Evolutionary conservation across 2,329 filamentous ascomycete species (phyloP).

Genomic region (Colletotrichum higginsianum): DNA sequence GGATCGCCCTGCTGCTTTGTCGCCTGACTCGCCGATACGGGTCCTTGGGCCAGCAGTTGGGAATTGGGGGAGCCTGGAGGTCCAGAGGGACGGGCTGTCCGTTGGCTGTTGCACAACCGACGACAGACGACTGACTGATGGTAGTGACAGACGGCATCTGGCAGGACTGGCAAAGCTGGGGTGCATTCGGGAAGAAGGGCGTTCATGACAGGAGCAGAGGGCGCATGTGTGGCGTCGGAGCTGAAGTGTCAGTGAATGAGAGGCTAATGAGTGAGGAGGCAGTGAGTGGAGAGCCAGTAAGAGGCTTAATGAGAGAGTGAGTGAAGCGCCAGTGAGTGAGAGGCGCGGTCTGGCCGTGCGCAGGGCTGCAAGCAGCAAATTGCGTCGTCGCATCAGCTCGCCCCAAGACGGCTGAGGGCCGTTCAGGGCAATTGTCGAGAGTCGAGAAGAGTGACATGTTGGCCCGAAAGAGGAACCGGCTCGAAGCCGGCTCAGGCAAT

Average conservation of each 20-base stretch:
- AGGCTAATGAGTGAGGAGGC: not conserved
- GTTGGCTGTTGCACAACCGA: too few species aligned
- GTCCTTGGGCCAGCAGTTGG: not conserved
- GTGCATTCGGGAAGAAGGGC: not conserved
- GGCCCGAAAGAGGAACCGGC: not conserved
- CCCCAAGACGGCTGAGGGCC: not conserved
- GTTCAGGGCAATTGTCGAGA: not conserved
- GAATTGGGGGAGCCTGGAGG: not conserved
- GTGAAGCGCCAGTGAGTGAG: not conserved
- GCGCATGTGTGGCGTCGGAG: constrained; percentile 8
- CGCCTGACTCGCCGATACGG: constrained; percentile 17
- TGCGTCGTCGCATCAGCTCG: not conserved
- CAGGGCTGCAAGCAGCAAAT: not conserved
- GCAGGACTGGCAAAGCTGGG: not conserved
- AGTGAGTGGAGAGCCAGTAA: too few species aligned
- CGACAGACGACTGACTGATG: too few species aligned
- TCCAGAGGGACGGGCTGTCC: not conserved
- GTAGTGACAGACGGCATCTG: not conserved
- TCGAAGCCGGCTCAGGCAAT: not conserved
- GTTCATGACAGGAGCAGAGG: constrained; percentile 4
- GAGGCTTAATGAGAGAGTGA: too few species aligned
- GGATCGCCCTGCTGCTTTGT: not conserved
- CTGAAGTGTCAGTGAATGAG: not conserved
- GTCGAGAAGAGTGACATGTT: not conserved
- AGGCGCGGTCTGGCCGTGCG: not conserved